Evolutionary conservation across 139 green algal genomes (phyloP), one percentile per base, ranked within the genome.

Genomic region (Choricystis sp.): DNA sequence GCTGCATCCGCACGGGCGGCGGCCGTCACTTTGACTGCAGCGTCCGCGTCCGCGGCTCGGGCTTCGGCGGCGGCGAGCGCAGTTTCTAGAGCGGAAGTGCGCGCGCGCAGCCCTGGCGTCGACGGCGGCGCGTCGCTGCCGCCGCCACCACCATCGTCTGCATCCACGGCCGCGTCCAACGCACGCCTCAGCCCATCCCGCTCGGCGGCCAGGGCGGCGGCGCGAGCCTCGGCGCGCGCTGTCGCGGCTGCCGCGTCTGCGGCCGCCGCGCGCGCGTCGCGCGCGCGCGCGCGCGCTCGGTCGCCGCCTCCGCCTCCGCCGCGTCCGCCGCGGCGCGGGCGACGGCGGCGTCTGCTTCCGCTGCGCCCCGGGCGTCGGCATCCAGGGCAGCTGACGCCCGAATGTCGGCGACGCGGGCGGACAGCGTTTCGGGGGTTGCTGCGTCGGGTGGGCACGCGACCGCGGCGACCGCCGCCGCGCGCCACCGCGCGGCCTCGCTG

Each of bases 331-430:
- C 25, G 14, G 20, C 31, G 40, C 40, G 24, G 19, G 23, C 60
- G 31, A 21, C 31, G 31, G 5, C 19, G 63, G 58, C 69, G 29
- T 57, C 59, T 57, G 29, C 40, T 57, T 49, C 55, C 20, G 26
- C 26, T 9, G 9, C 40, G 9, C 16, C 16, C 9, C 40, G 40
- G 9, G 9, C 40, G 40, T 9, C 40, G 40, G 40, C 40, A 16
- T 9, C 40, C 9, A 16, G 9, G 9, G 40, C 40, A 9, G 16
- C 9, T 9, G 40, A 9, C 40, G 40, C 9, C 40, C 40, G 40
- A 9, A 52, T 9, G 9, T 52, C 40, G 40, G 9, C 40, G 9
- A 52, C 9, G 40, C 40, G 40, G 40, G 40, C 40, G 40, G 40
- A 9, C 40, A 52, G 40, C 40, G 40, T 16, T 52, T 52, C 40